Base-by-base conservation (phyloP, 176 grass and related monocot species). In the Poa annua region DNA sequence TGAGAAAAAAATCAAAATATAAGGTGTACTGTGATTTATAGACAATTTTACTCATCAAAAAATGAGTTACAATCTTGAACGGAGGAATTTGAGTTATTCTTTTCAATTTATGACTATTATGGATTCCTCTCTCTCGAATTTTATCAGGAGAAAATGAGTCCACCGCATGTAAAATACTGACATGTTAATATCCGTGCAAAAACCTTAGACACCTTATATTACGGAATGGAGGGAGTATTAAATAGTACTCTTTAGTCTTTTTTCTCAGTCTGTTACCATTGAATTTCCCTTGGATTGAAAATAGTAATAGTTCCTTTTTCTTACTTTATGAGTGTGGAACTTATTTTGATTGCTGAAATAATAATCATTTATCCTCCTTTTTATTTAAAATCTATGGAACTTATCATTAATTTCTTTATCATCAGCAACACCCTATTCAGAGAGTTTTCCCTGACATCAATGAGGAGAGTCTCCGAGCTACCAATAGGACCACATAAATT, bases 371-470 rank as follows among this genome's bases (percentile, higher is more conserved):
- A 49, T 29, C 8, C 12, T 14, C 42, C 22, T 71, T 47, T 71
- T 25, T 71, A 71, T 10, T 71, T 48, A 5, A 6, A 49, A 72
- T 13, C 21, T 22, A 19, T 74, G 71, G 22, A 74, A 74, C 71
- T 74, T 12, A 74, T 17, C 16, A 15, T 74, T 29, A 74, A 75
- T 72, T 75, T 82, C 7, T 88, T 84, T 59, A 38, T 90, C 74
- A 86, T 85, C 84, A 98, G 96, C 76, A 98, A 98, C 73, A 93
- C 85, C 83, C 83, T 98, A 42, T 98, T 95, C 80, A 88, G 96
- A 73, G 96, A 98, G 74, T 95, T 98, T 88, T 92, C 92, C 7
- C 81, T 98, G 66, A 98, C 93, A 93, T 95, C 96, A 41, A 90
- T 95, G 92, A 89, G 89, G 92, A 93, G 96, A 87, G 85, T 88